Conservation (phyloP, 495 filamentous ascomycete species). For the Amorphotheca resinae region DNA sequence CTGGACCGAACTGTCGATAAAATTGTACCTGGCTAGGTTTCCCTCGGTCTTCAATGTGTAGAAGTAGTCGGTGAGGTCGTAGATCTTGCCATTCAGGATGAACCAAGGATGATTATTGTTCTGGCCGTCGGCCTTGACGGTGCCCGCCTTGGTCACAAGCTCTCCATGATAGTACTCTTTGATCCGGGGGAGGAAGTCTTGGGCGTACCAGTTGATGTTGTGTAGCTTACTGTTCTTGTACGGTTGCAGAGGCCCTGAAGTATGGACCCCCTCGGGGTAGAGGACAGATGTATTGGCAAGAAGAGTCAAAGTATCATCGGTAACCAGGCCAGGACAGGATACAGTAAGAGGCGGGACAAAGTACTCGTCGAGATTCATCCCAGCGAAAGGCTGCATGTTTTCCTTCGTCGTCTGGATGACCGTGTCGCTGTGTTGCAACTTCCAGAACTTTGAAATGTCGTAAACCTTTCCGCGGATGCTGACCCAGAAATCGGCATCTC, state of each 20-base stretch:
- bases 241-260: slow-evolving; percentile 46
- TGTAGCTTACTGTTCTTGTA: slow-evolving; percentile 43
- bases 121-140: slow-evolving; percentile 50
- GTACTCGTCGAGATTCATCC: slow-evolving; percentile 68
- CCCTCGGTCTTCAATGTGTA: slow-evolving; percentile 43
- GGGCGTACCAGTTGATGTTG: slow-evolving; percentile 60
- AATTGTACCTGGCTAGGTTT: slow-evolving; percentile 38
- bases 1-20: slow-evolving; percentile 52
- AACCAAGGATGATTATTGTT: slow-evolving; percentile 64
- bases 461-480: slow-evolving; percentile 83
- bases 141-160: slow-evolving; percentile 48
- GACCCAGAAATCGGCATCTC: slow-evolving; percentile 71
- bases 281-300: slow-evolving; percentile 20
- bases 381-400: slow-evolving; percentile 65
- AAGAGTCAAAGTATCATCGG: slow-evolving; percentile 37
- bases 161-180: slow-evolving; percentile 77
- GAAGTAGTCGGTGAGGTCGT: slow-evolving; percentile 88
- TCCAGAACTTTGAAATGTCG: slow-evolving; percentile 83
- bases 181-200: slow-evolving; percentile 66
- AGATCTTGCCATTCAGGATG: slow-evolving; percentile 60
- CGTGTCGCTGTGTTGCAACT: slow-evolving; percentile 63
- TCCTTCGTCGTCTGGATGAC: slow-evolving; percentile 43
- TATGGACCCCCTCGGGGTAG: slow-evolving; percentile 43
- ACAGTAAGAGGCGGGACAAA: slow-evolving; percentile 69
- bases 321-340: slow-evolving; percentile 57